A percentile compares a stretch with the other conserved stretches of the same genome.
These are phyloP conservation scores for Phytopythium cucurbitacearum DNA, from an alignment of 352 stramenopile genomes.

Conservation along the genomic window DNA sequence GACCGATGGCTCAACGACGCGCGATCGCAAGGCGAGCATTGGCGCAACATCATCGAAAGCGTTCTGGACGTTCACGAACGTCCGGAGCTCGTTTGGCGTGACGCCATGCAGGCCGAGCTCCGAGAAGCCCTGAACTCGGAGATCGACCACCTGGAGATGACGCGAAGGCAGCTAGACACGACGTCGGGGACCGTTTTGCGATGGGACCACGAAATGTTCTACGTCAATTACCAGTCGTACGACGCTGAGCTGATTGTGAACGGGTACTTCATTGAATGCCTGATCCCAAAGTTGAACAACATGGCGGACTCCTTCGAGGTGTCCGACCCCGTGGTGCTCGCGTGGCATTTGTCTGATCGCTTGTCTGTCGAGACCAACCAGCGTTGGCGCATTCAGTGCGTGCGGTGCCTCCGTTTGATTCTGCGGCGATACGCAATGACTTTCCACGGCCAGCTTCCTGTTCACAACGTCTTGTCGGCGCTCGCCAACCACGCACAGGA, in stretches of 20 bases:
- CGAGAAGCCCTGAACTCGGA: conserved; percentile 46
- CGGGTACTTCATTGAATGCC: conserved; percentile 71
- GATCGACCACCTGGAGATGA: conserved; percentile 24
- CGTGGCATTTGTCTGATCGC: conserved; percentile 78
- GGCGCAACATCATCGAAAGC: conserved; percentile 62
- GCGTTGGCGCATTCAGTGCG: conserved; percentile 50
- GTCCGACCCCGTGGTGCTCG: conserved; percentile 61
- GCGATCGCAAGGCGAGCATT: conserved; percentile 63
- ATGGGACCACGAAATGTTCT: conserved; percentile 83
- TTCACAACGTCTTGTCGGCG: conserved; percentile 38
- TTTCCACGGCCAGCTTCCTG: conserved; percentile 70
- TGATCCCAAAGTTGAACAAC: conserved; percentile 68
- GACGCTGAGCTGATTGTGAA: conserved; percentile 74
- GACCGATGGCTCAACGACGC: conserved; percentile 64
- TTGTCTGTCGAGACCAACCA: conserved; percentile 58
- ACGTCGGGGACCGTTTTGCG: conserved; percentile 21
- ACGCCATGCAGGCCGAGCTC: conserved; percentile 60
- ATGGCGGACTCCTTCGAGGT: conserved; percentile 66
- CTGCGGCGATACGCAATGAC: conserved; percentile 77
- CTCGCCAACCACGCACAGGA: conserved; percentile 46
- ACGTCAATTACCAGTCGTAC: conserved; percentile 70
- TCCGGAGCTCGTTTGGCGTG: conserved; percentile 69
- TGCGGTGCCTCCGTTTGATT: conserved; percentile 63
- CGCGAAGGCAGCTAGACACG: conserved; percentile 8
- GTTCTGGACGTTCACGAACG: conserved; percentile 55